A percentile compares a stretch with the other conserved stretches of the same genome.
phyloP scores from a whole-genome alignment of 345 rosid species.

The Murraya koenigii region DNA sequence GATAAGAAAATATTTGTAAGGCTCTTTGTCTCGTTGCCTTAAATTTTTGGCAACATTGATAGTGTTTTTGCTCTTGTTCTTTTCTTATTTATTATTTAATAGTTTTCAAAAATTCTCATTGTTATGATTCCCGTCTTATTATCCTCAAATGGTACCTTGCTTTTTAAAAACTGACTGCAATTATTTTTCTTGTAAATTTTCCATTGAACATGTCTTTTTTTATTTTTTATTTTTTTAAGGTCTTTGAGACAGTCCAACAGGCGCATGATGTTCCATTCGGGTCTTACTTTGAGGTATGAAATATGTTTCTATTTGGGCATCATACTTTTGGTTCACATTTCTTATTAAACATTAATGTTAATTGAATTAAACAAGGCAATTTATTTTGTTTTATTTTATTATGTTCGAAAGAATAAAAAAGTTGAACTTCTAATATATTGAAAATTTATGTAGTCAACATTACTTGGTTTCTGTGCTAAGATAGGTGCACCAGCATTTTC shows the following conservation, averaged over 20 bases:
- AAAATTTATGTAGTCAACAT: background rate
- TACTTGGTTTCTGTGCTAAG: background rate
- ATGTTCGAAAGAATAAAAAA: background rate
- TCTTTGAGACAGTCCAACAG: conserved; percentile 93
- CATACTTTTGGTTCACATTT: background rate
- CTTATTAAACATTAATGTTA: background rate
- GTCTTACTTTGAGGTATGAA: conserved; percentile 80
- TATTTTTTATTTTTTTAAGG: conserved; percentile 38
- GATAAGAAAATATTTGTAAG: conserved; percentile 76
- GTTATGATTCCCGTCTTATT: background rate
- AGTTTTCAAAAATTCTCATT: background rate
- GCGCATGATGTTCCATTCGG: conserved; percentile 98
- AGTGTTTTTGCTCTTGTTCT: background rate
- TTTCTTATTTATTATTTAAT: background rate
- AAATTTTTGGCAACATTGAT: background rate
- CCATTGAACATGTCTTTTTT: conserved; percentile 7
- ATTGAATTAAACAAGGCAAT: no score
- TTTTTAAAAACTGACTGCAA: background rate
- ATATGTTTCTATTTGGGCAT: background rate
- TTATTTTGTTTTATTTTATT: no score
- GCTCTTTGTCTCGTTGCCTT: conserved; percentile 6
- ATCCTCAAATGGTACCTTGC: background rate
- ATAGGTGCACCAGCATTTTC: background rate
- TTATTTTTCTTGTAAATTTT: background rate
- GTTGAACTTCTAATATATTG: background rate